These are phyloP conservation scores for Ustilago curta DNA, from an alignment of 1,284 basidiomycete genomes.

Conservation along the genomic window DNA sequence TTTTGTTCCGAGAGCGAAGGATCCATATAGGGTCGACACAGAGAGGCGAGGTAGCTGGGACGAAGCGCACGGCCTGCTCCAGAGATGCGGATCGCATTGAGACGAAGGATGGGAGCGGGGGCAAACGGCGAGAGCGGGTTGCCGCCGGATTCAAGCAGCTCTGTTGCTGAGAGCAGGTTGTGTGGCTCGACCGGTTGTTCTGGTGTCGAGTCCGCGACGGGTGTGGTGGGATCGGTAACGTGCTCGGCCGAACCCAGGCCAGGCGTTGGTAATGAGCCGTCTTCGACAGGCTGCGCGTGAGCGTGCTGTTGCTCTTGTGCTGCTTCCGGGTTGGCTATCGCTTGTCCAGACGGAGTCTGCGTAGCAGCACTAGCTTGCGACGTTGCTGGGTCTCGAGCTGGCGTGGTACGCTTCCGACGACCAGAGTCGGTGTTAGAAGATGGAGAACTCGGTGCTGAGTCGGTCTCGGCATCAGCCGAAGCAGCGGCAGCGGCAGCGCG, in stretches of 20 bases:
- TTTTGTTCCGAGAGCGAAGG: conserved; percentile 40
- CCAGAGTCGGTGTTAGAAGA: conserved; percentile 14
- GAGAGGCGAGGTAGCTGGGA: conserved; percentile 80
- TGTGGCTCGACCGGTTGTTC: conserved; percentile 30
- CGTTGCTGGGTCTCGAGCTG: neutral
- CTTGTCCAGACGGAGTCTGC: conserved; percentile 22
- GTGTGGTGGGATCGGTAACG: neutral
- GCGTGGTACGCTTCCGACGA: conserved; percentile 6
- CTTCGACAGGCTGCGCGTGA: conserved; percentile 27
- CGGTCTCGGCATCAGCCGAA: conserved; percentile 15
- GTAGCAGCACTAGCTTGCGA: neutral
- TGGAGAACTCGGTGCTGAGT: conserved; percentile 8
- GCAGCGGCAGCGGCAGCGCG: conserved; percentile 39
- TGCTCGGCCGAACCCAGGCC: conserved; percentile 21
- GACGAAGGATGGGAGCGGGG: conserved; percentile 62
- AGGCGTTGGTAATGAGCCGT: conserved; percentile 19
- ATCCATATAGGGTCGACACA: conserved; percentile 78
- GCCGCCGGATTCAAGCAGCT: conserved; percentile 37
- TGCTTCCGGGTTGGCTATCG: conserved; percentile 22
- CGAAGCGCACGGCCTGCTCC: conserved; percentile 79
- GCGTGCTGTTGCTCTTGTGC: neutral
- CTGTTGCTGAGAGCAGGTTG: conserved; percentile 55
- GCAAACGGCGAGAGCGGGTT: conserved; percentile 22
- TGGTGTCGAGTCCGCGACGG: neutral
- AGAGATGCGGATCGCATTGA: conserved; percentile 82